Evolutionary conservation across 176 grass and related monocot species (phyloP).

Genomic region (Phyllostachys edulis): DNA sequence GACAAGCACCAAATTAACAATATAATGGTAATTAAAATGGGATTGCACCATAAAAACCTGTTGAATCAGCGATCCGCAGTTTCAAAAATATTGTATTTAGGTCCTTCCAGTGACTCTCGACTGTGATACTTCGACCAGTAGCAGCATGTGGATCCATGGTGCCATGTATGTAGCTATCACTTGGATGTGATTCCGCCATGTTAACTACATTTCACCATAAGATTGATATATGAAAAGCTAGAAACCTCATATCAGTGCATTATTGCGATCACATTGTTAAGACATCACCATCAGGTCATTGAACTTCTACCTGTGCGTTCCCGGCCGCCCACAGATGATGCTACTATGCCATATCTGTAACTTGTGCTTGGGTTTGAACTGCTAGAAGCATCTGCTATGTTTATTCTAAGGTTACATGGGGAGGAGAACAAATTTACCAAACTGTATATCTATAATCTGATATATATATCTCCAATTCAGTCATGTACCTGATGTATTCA

Average conservation of each 20-base stretch:
- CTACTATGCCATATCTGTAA: constrained; percentile 32
- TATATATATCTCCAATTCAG: background rate
- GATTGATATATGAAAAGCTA: constrained; percentile 30
- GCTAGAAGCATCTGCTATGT: constrained; percentile 33
- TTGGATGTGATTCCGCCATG: constrained; percentile 29
- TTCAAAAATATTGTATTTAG: constrained; percentile 82
- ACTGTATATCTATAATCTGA: background rate
- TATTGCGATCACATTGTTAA: background rate
- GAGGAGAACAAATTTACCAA: background rate
- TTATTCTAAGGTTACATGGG: constrained; percentile 21
- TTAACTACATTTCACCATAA: constrained; percentile 46
- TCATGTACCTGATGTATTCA: constrained; percentile 43
- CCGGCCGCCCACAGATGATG: constrained; percentile 1
- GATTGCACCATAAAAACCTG: constrained; percentile 41
- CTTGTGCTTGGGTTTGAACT: constrained; percentile 39
- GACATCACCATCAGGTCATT: background rate
- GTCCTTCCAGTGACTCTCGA: constrained; percentile 69
- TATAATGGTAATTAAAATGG: background rate
- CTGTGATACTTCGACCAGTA: constrained; percentile 46
- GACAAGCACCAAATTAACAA: background rate
- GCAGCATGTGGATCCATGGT: constrained; percentile 18
- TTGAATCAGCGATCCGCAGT: constrained; percentile 69
- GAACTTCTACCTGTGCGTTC: constrained; percentile 30
- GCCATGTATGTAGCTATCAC: constrained; percentile 30
- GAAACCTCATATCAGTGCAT: background rate